These are phyloP conservation scores for Penicillium sp. DNA, from an alignment of 2,329 filamentous ascomycete species.

Conservation along the genomic window DNA sequence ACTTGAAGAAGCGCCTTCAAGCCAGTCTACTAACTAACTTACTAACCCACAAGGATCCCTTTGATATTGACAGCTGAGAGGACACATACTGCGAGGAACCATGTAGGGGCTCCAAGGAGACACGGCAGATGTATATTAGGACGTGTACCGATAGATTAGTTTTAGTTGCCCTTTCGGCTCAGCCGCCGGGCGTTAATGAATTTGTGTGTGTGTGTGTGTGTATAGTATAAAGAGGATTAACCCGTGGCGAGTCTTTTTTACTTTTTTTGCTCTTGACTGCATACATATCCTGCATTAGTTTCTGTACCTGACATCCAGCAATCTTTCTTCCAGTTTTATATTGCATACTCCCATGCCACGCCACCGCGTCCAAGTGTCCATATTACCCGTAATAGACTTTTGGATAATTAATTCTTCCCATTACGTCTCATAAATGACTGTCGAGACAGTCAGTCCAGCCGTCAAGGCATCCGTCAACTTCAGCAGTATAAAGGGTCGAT, in stretches of 20 bases:
- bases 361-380: background rate
- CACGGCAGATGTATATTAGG: no score
- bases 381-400: background rate
- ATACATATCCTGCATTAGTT: background rate
- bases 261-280: background rate
- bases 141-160: slow-evolving; percentile 15
- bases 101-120: no score
- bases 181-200: slow-evolving; percentile 28
- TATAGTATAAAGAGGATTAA: background rate
- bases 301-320: background rate
- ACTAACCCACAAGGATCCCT: no score
- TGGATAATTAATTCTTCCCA: background rate
- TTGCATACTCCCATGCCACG: background rate
- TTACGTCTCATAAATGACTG: slow-evolving; percentile 10
- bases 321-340: background rate
- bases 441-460: slow-evolving; percentile 4
- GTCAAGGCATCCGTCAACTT: slow-evolving; percentile 1
- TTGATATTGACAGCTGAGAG: no score
- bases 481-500: background rate
- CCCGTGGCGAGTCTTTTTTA: background rate
- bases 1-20: slow-evolving; percentile 43
- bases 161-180: slow-evolving; percentile 33
- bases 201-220: no score
- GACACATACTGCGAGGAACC: no score
- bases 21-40: slow-evolving; percentile 31